These are phyloP conservation scores for Macrophomina tecta DNA, from an alignment of 2,329 filamentous ascomycete species.

Conservation along the genomic window DNA sequence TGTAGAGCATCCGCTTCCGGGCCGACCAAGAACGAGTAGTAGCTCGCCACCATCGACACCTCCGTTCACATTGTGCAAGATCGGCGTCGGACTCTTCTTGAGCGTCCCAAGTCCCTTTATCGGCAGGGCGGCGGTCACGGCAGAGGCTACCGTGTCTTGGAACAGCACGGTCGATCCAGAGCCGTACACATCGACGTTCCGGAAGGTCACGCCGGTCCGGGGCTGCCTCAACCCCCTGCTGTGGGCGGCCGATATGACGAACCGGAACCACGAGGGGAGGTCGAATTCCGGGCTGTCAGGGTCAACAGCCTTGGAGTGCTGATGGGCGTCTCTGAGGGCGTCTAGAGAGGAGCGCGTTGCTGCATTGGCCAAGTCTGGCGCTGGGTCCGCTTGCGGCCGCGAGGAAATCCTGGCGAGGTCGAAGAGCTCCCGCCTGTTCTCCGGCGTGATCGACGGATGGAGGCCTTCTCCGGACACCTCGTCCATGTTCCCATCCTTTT, in stretches of 20 bases:
- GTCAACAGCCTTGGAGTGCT: not conserved
- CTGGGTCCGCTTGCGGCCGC: not conserved
- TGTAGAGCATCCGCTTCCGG: conserved; percentile 67
- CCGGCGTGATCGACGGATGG: not conserved
- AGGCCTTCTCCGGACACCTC: not conserved
- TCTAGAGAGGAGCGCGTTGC: not conserved
- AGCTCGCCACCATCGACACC: conserved; percentile 72
- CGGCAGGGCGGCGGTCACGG: not conserved
- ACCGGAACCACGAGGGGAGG: not conserved
- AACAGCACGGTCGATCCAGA: not conserved
- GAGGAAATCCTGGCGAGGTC: not conserved
- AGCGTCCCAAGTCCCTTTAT: not conserved
- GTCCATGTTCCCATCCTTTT: too few relatives aligned
- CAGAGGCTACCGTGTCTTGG: not conserved
- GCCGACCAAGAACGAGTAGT: conserved; percentile 63
- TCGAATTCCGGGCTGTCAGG: not conserved
- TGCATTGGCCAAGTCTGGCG: not conserved
- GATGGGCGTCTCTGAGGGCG: not conserved
- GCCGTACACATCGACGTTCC: not conserved
- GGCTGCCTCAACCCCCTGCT: not conserved
- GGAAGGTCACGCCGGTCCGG: not conserved
- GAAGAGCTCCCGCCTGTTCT: not conserved
- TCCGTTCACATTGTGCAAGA: conserved; percentile 70
- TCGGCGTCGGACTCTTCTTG: conserved; percentile 39
- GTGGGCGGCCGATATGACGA: not conserved